Base-by-base conservation (phyloP, 164 flowering plant genomes). In the Protea cynaroides region DNA sequence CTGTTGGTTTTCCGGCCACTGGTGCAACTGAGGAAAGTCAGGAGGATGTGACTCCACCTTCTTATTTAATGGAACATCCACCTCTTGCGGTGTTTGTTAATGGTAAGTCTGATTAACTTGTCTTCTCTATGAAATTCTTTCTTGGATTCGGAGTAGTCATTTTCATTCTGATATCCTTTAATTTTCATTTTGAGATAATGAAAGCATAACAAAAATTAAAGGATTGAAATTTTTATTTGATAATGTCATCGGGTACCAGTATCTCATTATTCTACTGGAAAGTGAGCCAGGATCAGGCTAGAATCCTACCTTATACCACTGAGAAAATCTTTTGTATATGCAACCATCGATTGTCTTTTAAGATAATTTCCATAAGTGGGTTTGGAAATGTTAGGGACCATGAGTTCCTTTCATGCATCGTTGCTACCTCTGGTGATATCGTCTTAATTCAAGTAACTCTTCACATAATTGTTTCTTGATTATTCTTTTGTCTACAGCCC, bases 71-170 rank as follows among this genome's bases (percentile, higher is more conserved):
- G 96, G 97, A 95, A 71, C 99, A 95, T 78, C 96, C 96, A 56
- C 99, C 99, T 65, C 86, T 95, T 67, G 97, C 97, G 21, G 96
- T 95, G 57, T 95, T 95, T 81, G 71, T 90, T 46, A 95, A 95
- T 79, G 97, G 97, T 88, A 60, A 66, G 79, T 69, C 53, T 53
- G 18, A 50, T 15, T 0, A 40, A 25, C 21, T 47, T 38, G 10
- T 23, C 11, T 67, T 25, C 17, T 43, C 38, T 17, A n/a, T 21
- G 38, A 25, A 50, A 7, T 38, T 1, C 5, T 23, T 58, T 50
- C 49, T 59, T 56, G 61, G 43, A 34, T 56, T 43, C 11, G 2
- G 52, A 15, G 17, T 64, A 34, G 34, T 64, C 53, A 34, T n/a
- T 63, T 61, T 47, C 40, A 24, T 44, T 49, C 40, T 37, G 4